A percentile compares a stretch with the other conserved stretches of the same genome.
Conservation (phyloP, 2,329 filamentous ascomycete genomes). For the Fusarium sp. region DNA sequence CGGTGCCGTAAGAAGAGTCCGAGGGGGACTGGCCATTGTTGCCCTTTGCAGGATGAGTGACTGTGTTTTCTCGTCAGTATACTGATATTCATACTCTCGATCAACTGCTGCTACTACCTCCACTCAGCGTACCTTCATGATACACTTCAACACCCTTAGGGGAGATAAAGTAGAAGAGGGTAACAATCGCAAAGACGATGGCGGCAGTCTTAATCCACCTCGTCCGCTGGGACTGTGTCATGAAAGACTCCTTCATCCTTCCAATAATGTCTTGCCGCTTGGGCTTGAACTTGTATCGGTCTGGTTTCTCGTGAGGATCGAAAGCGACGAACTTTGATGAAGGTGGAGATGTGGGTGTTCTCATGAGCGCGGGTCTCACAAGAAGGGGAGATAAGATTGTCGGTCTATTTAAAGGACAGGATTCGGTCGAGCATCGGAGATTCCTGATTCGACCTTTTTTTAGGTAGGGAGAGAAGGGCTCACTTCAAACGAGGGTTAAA, state of each 20-base stretch:
- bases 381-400: slow-evolving; percentile 30
- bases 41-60: slow-evolving; percentile 43
- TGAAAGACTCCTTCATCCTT: slow-evolving; percentile 69
- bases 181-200: slow-evolving; percentile 70
- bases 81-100: neutral
- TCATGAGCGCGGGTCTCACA: slow-evolving; percentile 61
- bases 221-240: slow-evolving; percentile 74
- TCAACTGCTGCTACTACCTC: slow-evolving; percentile 27
- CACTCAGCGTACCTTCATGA: slow-evolving; percentile 56
- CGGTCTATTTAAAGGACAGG: slow-evolving; percentile 35
- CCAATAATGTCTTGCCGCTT: slow-evolving; percentile 63
- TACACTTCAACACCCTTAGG: slow-evolving; percentile 69
- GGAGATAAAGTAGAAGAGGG: slow-evolving; percentile 74
- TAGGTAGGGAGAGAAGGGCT: slow-evolving; percentile 23
- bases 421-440: slow-evolving; percentile 47
- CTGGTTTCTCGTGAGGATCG: slow-evolving; percentile 76
- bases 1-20: slow-evolving; percentile 74
- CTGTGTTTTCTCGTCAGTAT: slow-evolving; percentile 35
- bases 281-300: slow-evolving; percentile 67
- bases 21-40: slow-evolving; percentile 65
- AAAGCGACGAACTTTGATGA: slow-evolving; percentile 66
- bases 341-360: slow-evolving; percentile 74
- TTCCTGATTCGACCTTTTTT: slow-evolving; percentile 8
- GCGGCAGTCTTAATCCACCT: slow-evolving; percentile 76
- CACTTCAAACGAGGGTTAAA: slow-evolving; percentile 26